Evolutionary conservation across 2,329 filamentous ascomycete species (phyloP), one percentile per base, ranked within the genome.

Genomic region (Tympanopsis confertula): DNA sequence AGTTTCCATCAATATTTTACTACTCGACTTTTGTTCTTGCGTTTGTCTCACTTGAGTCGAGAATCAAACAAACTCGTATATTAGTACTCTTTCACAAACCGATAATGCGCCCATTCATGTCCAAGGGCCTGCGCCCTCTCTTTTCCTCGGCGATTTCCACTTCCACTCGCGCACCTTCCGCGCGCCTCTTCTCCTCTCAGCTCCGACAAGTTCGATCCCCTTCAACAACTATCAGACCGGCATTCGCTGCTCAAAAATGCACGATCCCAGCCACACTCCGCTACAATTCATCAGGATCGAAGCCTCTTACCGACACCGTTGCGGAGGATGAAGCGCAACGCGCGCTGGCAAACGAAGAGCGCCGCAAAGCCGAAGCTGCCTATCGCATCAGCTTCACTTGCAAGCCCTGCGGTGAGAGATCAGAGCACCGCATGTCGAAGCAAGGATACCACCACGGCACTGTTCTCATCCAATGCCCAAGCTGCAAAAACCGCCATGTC

Each of bases 301-400:
- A 10, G 7, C 12, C 12, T 15, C 30, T 33, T 15, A 33, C 30
- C 30, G 15, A 33, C 30, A 10, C 7, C 12, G 17, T 12, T 15
- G 30, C 30, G 7, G 10, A 13, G 15, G 7, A 10, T 7, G 30
- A 33, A 7, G 30, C 30, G 7, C 12, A 13, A 13, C 12, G 17
- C 15, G 30, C 10, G 17, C 10, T 12, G 17, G 10, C 10, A 15
- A 33, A 33, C 15, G 7, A 15, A 7, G 7, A 12, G 37, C 50
- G 58, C 43, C 50, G 60, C 44, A 48, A 57, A 42, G 44, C 60
- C 42, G 54, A 64, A 49, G 73, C 74, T 12, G 64, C 70, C 3
- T 82, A 82, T 53, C 64, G 74, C 39, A 64, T 82, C 47, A 73
- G 68, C 36, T 82, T 82, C 50, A 82, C 78, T 39, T 82, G 78